A percentile compares a stretch with the other conserved stretches of the same genome.
Evolutionary conservation across 176 grass and related monocot genomes (phyloP).

Genomic region (Phoenix dactylifera): DNA sequence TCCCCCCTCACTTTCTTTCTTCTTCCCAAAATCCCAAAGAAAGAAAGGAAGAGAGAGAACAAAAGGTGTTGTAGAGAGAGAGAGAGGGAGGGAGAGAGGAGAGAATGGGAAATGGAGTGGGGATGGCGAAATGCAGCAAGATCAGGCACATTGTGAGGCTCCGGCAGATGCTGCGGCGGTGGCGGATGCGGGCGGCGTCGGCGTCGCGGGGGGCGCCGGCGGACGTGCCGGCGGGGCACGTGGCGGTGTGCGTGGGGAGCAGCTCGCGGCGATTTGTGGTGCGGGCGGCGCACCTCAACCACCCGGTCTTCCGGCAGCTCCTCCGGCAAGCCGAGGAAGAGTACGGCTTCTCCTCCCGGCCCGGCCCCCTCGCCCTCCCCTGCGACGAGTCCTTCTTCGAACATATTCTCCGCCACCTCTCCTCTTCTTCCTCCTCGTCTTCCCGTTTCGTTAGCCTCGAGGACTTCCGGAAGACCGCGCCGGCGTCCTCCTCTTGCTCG

Average conservation of each 20-base stretch:
- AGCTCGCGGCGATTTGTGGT: conserved; percentile 68
- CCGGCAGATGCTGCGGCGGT: conserved; percentile 64
- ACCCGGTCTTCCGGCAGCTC: conserved; percentile 79
- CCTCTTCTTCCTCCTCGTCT: conserved; percentile 15
- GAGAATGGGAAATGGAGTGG: no score
- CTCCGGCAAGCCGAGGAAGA: conserved; percentile 77
- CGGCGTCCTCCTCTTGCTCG: background rate
- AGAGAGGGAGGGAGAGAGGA: no score
- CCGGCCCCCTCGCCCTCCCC: conserved; percentile 59
- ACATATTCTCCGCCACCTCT: conserved; percentile 64
- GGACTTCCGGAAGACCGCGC: conserved; percentile 24
- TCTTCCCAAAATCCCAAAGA: no score
- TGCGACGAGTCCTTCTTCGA: conserved; percentile 83
- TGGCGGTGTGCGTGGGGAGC: conserved; percentile 65
- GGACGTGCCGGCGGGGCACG: conserved; percentile 58
- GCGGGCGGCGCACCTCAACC: conserved; percentile 72
- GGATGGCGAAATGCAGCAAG: conserved; percentile 64
- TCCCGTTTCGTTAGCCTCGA: conserved; percentile 48
- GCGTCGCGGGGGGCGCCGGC: conserved; percentile 1
- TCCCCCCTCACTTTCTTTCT: no score
- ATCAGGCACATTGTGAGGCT: conserved; percentile 73
- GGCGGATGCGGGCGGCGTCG: conserved; percentile 48
- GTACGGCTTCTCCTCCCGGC: conserved; percentile 49
- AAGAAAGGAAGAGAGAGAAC: no score
- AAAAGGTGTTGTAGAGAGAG: no score